Conservation (phyloP, 495 filamentous ascomycete genomes). For the Mytilinidion resinicola region DNA sequence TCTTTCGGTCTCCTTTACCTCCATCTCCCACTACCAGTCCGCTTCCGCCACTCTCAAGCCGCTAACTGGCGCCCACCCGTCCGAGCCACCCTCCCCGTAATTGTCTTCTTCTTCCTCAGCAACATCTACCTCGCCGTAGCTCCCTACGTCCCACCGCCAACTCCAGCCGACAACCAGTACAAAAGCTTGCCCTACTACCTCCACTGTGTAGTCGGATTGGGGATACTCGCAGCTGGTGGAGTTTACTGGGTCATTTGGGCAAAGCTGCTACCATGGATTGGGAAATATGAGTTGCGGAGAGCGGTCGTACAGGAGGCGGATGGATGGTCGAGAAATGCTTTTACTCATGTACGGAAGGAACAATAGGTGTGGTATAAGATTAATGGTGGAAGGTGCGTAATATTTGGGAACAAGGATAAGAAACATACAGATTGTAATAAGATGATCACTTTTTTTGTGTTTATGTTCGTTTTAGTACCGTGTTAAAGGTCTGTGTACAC, state of each 20-base stretch:
- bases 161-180: conserved; percentile 41
- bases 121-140: conserved; percentile 47
- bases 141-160: conserved; percentile 42
- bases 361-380: too few species aligned
- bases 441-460: too few species aligned
- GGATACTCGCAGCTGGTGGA: conserved; percentile 42
- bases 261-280: conserved; percentile 40
- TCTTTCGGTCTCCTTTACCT: conserved; percentile 51
- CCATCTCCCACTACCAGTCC: conserved; percentile 36
- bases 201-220: conserved; percentile 47
- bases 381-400: too few species aligned
- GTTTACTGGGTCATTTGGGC: conserved; percentile 50
- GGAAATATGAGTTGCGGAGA: conserved; percentile 28
- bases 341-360: conserved; percentile 21
- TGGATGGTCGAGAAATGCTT: conserved; percentile 41
- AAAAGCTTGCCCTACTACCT: conserved; percentile 47
- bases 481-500: too few species aligned
- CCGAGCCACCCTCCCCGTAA: conserved; percentile 40
- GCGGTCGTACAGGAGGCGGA: conserved; percentile 34
- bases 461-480: too few species aligned
- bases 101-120: conserved; percentile 44
- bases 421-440: too few species aligned
- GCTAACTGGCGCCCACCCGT: conserved; percentile 41
- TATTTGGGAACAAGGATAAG: too few species aligned
- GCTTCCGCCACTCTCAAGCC: conserved; percentile 30